Base-by-base conservation (phyloP, 2,329 filamentous ascomycete species). In the Aspergillus sergii region DNA sequence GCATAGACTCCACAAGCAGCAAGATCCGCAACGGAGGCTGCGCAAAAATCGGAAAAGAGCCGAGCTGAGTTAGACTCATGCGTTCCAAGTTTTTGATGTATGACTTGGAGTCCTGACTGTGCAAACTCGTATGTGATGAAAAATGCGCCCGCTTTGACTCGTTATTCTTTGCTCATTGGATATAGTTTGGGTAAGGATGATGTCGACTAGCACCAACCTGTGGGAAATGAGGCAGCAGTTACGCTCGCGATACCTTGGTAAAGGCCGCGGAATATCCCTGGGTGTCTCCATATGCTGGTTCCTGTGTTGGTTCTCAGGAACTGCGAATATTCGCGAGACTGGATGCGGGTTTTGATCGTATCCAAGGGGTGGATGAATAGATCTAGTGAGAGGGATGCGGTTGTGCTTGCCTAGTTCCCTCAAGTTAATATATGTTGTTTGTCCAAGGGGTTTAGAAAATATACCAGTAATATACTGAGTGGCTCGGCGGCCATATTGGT, bases 301-400 rank as follows among this genome's bases (percentile, higher is more conserved):
- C 51, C 51, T n/a, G 11, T 19, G 21, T 39, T 55, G n/a, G 32
- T 9, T 26, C 14, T 23, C 32, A 39, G 11, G 26, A 55, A 55
- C 32, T 55, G 32, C 5, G 51, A n/a, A 28, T 55, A 55, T 55
- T 55, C 51, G n/a, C 51, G 51, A 36, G 51, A 55, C 21, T 55
- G 51, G 8, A 55, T 28, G 32, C 51, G 51, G 14, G 51, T 55
- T 34, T 55, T 55, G 32, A 55, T 55, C 21, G 51, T 55, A 39
- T 55, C 51, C 4, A 55, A 26, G n/a, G 51, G 51, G 8, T 55
- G 32, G 21, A 26, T 26, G 5, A 55, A 28, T 21, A 55, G 51
- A 55, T 55, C 51, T 5, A 55, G 21, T 39, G 51, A 19, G 14
- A 55, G 51, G 3, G 51, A 55, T 12, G 51, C 51, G 7, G 32